A percentile compares a stretch with the other conserved stretches of the same genome.
phyloP scores from a whole-genome alignment of 192 early-diverging fungal genomes.

The Backusella tuberculispora region DNA sequence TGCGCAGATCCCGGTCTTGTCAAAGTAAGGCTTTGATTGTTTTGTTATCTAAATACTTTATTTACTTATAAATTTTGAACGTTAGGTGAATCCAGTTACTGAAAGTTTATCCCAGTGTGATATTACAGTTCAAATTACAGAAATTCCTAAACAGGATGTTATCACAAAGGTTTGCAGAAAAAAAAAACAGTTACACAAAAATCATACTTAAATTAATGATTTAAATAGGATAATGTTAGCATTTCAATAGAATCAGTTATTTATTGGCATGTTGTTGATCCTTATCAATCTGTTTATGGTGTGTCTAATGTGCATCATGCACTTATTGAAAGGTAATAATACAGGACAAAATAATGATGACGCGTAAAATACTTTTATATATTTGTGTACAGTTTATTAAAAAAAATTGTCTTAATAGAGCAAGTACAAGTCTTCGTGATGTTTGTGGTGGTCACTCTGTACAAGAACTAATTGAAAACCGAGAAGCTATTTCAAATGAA shows the following conservation, averaged over 20 bases:
- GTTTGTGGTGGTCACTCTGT: conserved; percentile 79
- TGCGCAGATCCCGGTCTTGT: conserved; percentile 60
- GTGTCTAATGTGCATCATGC: conserved; percentile 77
- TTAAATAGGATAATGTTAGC: conserved; percentile 75
- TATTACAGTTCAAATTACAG: conserved; percentile 65
- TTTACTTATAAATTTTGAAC: background rate
- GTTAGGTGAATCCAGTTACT: conserved; percentile 49
- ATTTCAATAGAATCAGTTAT: conserved; percentile 86
- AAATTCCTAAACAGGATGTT: conserved; percentile 72
- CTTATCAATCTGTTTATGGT: conserved; percentile 78
- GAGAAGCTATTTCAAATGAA: conserved; percentile 81
- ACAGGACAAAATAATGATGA: background rate
- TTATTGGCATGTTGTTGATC: conserved; percentile 83
- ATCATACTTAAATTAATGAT: background rate
- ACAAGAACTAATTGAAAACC: conserved; percentile 89
- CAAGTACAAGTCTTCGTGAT: conserved; percentile 86
- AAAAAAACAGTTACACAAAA: background rate
- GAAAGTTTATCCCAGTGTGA: conserved; percentile 51
- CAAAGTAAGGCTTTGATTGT: conserved; percentile 1
- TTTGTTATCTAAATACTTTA: background rate
- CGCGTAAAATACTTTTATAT: background rate
- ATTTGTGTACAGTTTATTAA: background rate
- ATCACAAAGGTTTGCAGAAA: conserved; percentile 65
- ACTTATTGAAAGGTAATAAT: conserved; percentile 70
- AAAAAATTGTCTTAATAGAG: conserved; percentile 39